Percentiles rank a stretch among this genome's conserved stretches.
Conservation (phyloP, 129 eudicot species). For the Pseudognaphalium luteoalbum region DNA sequence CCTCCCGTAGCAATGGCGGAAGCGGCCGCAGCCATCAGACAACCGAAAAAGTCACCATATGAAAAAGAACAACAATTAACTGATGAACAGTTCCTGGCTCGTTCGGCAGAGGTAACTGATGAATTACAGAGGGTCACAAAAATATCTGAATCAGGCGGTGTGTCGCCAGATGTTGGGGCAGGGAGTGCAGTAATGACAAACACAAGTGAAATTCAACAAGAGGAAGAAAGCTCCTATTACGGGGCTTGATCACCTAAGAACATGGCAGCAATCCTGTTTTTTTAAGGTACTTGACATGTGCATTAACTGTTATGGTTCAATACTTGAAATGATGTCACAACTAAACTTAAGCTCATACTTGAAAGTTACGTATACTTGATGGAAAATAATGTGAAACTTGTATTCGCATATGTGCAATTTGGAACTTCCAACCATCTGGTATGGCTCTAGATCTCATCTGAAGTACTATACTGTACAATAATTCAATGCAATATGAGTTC, state of each 20-base stretch:
- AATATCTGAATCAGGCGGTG: constrained; percentile 70
- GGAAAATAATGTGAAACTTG: background rate
- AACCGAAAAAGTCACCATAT: constrained; percentile 62
- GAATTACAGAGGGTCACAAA: constrained; percentile 74
- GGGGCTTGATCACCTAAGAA: constrained; percentile 36
- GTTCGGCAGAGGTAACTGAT: constrained; percentile 52
- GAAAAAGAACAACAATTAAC: constrained; percentile 51
- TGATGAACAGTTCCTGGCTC: constrained; percentile 62
- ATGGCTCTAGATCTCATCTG: background rate
- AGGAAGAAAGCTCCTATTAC: constrained; percentile 41
- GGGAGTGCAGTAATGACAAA: constrained; percentile 34
- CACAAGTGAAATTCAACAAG: constrained; percentile 47
- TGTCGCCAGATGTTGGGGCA: constrained; percentile 38
- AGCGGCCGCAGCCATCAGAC: constrained; percentile 93
- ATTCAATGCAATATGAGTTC: background rate
- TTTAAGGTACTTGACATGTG: background rate
- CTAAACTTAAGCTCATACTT: background rate
- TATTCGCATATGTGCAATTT: background rate
- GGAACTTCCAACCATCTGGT: background rate
- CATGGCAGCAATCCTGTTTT: background rate
- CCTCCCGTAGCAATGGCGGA: constrained; percentile 89
- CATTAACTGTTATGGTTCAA: background rate
- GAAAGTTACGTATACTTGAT: background rate
- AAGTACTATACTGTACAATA: background rate
- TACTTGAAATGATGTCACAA: background rate